These are phyloP conservation scores for Trichomonas tenax DNA, from an alignment of 208 protist species.

Conservation along the genomic window DNA sequence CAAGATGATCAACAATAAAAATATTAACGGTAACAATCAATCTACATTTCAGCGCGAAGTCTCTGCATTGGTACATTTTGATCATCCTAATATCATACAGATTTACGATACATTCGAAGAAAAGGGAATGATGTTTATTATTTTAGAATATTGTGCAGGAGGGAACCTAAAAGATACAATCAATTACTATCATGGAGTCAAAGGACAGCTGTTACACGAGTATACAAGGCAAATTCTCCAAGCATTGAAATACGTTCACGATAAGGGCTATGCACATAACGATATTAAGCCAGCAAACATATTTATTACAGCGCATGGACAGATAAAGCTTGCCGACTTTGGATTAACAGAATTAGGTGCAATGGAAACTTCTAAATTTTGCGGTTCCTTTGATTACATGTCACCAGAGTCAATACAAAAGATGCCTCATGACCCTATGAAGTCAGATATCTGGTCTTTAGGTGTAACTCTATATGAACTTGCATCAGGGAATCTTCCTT, in stretches of 20 bases:
- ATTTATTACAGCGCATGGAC: conserved; percentile 53
- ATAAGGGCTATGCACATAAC: conserved; percentile 80
- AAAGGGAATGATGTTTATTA: background rate
- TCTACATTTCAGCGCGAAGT: background rate
- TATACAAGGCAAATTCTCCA: background rate
- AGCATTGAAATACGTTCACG: conserved; percentile 83
- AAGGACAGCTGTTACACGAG: background rate
- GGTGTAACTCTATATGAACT: background rate
- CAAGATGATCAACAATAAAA: background rate
- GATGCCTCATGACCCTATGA: background rate
- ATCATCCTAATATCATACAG: background rate
- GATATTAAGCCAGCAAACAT: conserved; percentile 74
- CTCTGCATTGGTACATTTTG: background rate
- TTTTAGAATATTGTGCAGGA: background rate
- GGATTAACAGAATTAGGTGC: background rate
- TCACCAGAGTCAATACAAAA: background rate
- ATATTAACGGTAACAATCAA: background rate
- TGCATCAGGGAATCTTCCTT: background rate
- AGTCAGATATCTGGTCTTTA: background rate
- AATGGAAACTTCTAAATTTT: background rate
- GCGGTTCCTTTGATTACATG: background rate
- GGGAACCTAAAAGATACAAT: background rate
- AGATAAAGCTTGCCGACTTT: background rate
- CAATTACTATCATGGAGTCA: background rate
- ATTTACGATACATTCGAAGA: background rate